Evolutionary conservation across 495 filamentous ascomycete species (phyloP).

Genomic region (Jackrogersella minutella): DNA sequence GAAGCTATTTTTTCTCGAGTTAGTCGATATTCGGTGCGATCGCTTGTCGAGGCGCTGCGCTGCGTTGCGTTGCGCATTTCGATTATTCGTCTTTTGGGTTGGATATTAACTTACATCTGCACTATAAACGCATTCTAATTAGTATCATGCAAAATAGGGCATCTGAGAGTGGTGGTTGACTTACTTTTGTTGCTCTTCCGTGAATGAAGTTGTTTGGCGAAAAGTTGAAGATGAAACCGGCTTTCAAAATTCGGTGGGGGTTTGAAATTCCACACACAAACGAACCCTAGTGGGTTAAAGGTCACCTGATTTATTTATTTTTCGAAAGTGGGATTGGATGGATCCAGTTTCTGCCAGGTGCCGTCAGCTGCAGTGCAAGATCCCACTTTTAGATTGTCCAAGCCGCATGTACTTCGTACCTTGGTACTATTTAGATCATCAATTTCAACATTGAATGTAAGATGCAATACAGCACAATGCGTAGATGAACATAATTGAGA

Average conservation of each 20-base stretch:
- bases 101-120: constrained; percentile 51
- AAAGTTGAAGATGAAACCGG: constrained; percentile 33
- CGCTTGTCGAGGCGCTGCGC: too few relatives aligned
- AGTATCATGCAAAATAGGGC: neutral
- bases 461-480: too few relatives aligned
- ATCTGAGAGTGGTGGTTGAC: constrained; percentile 14
- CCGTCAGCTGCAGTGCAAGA: neutral
- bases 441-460: too few relatives aligned
- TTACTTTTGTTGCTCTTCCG: constrained; percentile 48
- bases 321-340: constrained; percentile 17
- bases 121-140: constrained; percentile 40
- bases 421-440: too few relatives aligned
- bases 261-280: constrained; percentile 37
- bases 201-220: constrained; percentile 26
- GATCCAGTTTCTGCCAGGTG: constrained; percentile 5
- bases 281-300: constrained; percentile 38
- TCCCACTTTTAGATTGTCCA: neutral
- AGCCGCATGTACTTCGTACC: too few relatives aligned
- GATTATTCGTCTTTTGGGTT: neutral
- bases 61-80: constrained; percentile 5
- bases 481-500: too few relatives aligned
- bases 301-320: constrained; percentile 28
- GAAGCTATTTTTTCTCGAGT: constrained; percentile 70
- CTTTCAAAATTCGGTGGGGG: constrained; percentile 39
- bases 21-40: constrained; percentile 5